Conservation (phyloP, 2,329 filamentous ascomycete species). For the Calonectria hongkongensis region DNA sequence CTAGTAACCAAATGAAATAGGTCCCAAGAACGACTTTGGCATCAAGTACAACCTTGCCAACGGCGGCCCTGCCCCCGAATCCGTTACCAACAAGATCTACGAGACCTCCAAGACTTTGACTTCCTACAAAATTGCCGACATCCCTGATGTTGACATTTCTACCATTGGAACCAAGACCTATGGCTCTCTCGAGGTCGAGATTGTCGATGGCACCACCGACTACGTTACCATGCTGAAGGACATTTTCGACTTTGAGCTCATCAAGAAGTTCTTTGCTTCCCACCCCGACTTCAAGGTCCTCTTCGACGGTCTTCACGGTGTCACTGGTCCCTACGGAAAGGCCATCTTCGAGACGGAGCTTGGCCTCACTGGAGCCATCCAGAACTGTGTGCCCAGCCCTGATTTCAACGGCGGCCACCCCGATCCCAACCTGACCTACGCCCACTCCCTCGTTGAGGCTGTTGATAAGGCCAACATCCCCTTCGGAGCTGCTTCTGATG, state of each 20-base stretch:
- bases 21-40: constrained; percentile 95
- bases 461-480: constrained; percentile 95
- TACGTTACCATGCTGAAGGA: constrained; percentile 97
- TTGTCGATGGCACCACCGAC: constrained; percentile 94
- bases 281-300: constrained; percentile 97
- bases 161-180: constrained; percentile 90
- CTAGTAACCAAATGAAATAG: constrained; percentile 64
- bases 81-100: constrained; percentile 98
- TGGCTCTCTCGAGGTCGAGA: constrained; percentile 92
- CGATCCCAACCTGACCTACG: constrained; percentile 98
- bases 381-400: constrained; percentile 93
- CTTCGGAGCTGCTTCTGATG: constrained; percentile 96
- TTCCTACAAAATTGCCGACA: constrained; percentile 93
- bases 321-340: constrained; percentile 95
- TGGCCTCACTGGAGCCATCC: constrained; percentile 84
- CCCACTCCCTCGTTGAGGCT: constrained; percentile 93
- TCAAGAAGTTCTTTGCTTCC: constrained; percentile 91
- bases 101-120: constrained; percentile 91
- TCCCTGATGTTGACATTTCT: constrained; percentile 89
- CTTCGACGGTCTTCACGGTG: constrained; percentile 95
- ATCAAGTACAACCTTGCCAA: constrained; percentile 99
- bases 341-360: constrained; percentile 97
- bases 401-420: constrained; percentile 99
- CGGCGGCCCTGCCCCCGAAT: constrained; percentile 95
- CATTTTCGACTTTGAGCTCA: constrained; percentile 98